phyloP scores from a whole-genome alignment of 2,329 filamentous ascomycete species.

The Sporothrix curviconia region DNA sequence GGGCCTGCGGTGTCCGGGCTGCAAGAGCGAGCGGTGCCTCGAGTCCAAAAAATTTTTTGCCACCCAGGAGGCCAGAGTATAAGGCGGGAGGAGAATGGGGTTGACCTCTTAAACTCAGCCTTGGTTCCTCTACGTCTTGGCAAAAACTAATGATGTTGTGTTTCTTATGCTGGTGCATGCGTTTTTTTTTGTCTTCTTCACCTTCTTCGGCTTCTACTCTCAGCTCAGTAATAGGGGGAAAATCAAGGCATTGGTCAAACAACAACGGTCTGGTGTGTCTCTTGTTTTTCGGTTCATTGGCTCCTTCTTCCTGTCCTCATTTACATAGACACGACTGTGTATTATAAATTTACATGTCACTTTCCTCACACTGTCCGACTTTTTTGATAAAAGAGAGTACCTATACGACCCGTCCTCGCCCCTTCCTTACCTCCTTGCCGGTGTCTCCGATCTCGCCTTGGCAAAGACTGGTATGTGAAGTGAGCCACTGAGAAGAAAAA shows the following conservation, averaged over 20 bases:
- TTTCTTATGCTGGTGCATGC: not conserved
- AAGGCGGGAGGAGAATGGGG: not conserved
- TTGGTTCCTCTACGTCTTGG: not conserved
- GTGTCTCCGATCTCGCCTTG: not conserved
- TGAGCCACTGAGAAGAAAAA: not conserved
- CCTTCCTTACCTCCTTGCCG: too few relatives aligned
- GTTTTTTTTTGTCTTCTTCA: not conserved
- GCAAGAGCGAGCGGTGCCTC: slow-evolving; percentile 79
- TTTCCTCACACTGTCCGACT: too few relatives aligned
- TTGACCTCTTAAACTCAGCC: not conserved
- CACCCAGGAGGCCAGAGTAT: slow-evolving; percentile 6
- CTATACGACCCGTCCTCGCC: too few relatives aligned
- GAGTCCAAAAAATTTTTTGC: slow-evolving; percentile 68
- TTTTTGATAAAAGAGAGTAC: too few relatives aligned
- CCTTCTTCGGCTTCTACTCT: not conserved
- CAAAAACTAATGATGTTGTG: too few relatives aligned
- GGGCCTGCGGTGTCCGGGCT: slow-evolving; percentile 85
- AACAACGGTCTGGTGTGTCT: not conserved
- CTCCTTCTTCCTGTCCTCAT: not conserved
- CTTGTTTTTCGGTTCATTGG: not conserved
- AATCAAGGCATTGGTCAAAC: not conserved
- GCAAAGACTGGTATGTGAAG: not conserved
- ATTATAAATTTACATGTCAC: slow-evolving; percentile 1
- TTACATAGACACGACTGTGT: not conserved
- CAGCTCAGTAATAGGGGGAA: too few relatives aligned